Evolutionary conservation across 2,329 filamentous ascomycete species (phyloP).

Genomic region (Aspergillus sp.): DNA sequence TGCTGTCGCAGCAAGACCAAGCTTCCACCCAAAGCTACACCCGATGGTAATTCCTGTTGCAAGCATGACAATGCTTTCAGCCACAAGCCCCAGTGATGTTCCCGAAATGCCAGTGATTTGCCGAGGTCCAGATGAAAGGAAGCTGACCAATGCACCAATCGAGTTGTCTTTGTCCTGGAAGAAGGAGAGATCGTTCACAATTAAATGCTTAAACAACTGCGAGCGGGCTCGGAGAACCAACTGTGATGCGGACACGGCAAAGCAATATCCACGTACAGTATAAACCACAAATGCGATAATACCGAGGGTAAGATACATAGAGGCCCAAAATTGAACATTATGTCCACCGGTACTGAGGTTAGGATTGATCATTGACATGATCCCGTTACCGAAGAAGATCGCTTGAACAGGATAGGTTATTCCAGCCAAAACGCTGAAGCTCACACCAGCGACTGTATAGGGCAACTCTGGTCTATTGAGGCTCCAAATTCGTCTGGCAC

Average conservation of each 20-base stretch:
- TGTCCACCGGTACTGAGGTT: slow-evolving; percentile 11
- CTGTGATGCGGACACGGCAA: slow-evolving; percentile 15
- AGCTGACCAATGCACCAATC: not conserved
- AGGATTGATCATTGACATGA: slow-evolving; percentile 15
- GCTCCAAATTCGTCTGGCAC: slow-evolving; percentile 1
- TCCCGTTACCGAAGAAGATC: slow-evolving; percentile 16
- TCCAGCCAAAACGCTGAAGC: slow-evolving; percentile 13
- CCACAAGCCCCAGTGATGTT: slow-evolving; percentile 1
- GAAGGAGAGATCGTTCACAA: slow-evolving; percentile 7
- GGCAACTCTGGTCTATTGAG: slow-evolving; percentile 6
- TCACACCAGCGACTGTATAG: slow-evolving; percentile 1
- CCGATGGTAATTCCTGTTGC: slow-evolving; percentile 2
- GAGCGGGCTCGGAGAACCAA: slow-evolving; percentile 14
- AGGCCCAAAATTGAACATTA: slow-evolving; percentile 13
- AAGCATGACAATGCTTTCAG: slow-evolving; percentile 10
- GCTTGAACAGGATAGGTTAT: slow-evolving; percentile 15
- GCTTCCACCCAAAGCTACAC: slow-evolving; percentile 13
- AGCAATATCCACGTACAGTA: slow-evolving; percentile 13
- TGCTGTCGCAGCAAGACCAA: slow-evolving; percentile 10
- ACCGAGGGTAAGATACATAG: slow-evolving; percentile 15
- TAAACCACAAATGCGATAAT: slow-evolving; percentile 12
- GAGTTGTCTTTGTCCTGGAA: slow-evolving; percentile 6
- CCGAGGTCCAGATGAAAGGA: not conserved
- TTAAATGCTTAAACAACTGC: not conserved
- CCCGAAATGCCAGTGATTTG: slow-evolving; percentile 9